Evolutionary conservation across 2,329 filamentous ascomycete genomes (phyloP).

Genomic region (Bisporella sp.): DNA sequence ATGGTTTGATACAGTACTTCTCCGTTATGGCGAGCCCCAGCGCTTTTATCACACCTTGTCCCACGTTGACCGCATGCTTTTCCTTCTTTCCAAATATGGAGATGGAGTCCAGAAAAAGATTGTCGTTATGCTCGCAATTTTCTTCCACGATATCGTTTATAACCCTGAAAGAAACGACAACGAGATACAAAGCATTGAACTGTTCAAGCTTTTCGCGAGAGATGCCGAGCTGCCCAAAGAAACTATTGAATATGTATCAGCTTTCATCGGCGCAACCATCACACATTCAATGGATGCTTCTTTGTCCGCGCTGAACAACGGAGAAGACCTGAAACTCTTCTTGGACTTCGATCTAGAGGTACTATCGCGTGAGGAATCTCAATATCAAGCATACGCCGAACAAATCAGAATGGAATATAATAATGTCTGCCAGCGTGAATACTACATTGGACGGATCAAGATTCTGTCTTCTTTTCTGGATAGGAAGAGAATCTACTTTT

Average conservation of each 20-base stretch:
- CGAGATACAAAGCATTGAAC: background rate
- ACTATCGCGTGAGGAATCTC: background rate
- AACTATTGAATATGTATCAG: background rate
- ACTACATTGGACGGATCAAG: background rate
- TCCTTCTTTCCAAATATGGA: too few relatives aligned
- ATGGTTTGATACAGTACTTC: too few relatives aligned
- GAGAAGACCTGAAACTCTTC: background rate
- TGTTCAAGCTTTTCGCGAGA: background rate
- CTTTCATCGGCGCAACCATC: background rate
- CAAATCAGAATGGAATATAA: background rate
- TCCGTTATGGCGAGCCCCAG: too few relatives aligned
- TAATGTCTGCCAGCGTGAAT: background rate
- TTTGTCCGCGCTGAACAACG: background rate
- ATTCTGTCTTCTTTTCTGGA: background rate
- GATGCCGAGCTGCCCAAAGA: background rate
- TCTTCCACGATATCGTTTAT: slow-evolving; percentile 1
- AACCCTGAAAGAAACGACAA: background rate
- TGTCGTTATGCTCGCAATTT: background rate
- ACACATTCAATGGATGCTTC: background rate
- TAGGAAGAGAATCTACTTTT: background rate
- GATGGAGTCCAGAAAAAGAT: too few relatives aligned
- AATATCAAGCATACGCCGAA: background rate
- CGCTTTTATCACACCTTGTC: too few relatives aligned
- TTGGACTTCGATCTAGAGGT: slow-evolving; percentile 2
- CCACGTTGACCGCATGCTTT: too few relatives aligned